Evolutionary conservation across 805 yeast species (phyloP), one percentile per base, ranked within the genome.

Genomic region (Teunomyces cretensis): DNA sequence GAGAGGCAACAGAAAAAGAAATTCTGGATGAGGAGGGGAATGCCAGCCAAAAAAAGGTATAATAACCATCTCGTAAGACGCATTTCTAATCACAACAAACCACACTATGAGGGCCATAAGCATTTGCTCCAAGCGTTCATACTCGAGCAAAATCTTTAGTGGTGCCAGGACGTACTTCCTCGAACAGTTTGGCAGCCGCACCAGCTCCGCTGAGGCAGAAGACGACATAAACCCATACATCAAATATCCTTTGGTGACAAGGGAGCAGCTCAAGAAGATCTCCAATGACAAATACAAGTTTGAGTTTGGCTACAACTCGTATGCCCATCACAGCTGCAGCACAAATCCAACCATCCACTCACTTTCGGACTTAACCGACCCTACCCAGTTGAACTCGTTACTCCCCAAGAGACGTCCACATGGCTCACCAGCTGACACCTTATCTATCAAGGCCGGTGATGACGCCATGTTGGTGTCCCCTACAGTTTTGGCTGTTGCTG

Each of bases 391-490:
- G 30, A 70, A 75, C 26, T 51, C 75, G 13, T 62, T 78, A 36
- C 57, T 71, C 19, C 83, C 82, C 2, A 64, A 74, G 49, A 62
- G 82, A 56, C 55, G 81, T 44, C 75, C 80, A 0, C 74, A 72
- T 36, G 81, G 81, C 3, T 74, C 78, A 16, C 80, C 80, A 0
- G 67, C 65, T 11, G 82, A 78, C 50, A 78, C 83, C 0, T 56
- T 78, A 3, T 72, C 79, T 6, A 69, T 78, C 38, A 74, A 74
- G 49, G 78, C 77, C 16, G 83, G 83, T 1, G 83, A 78, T 49
- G 83, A 78, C 53, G 81, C 83, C 7, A 75, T 78, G 80, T 61
- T 78, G 33, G 75, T 76, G 1, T 73, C 79, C 3, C 80, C 81
- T 0, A 68, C 78, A 4, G 68, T 78, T 35, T 53, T 78, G 43